phyloP scores from a whole-genome alignment of 1,139 yeast genomes.

The Kodamaea ohmeri region DNA sequence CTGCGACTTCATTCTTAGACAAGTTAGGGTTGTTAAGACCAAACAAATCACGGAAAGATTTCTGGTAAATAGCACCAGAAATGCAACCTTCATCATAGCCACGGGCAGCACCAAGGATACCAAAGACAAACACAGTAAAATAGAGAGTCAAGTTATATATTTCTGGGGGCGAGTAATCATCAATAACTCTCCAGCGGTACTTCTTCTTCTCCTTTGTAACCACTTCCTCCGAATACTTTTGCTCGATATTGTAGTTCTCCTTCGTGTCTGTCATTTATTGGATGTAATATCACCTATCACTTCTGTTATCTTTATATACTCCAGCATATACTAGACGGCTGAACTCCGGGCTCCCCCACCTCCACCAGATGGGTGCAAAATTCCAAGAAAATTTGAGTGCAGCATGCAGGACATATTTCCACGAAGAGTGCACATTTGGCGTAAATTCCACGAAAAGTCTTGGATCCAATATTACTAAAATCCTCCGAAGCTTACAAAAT shows the following conservation, averaged over 20 bases:
- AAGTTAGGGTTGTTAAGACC: conserved; percentile 45
- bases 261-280: background rate
- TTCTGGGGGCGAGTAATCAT: conserved; percentile 41
- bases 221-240: background rate
- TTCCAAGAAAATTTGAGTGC: too few relatives aligned
- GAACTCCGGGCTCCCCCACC: too few relatives aligned
- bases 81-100: conserved; percentile 60
- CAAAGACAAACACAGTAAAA: conserved; percentile 53
- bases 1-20: conserved; percentile 36
- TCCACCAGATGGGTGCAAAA: too few relatives aligned
- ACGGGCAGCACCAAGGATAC: conserved; percentile 37
- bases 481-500: too few relatives aligned
- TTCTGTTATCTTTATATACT: background rate
- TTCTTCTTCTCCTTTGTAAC: background rate
- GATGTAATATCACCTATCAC: background rate
- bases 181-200: conserved; percentile 18
- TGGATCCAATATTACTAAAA: too few relatives aligned
- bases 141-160: conserved; percentile 48
- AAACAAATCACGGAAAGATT: conserved; percentile 41
- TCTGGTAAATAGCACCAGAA: conserved; percentile 45
- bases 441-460: too few relatives aligned
- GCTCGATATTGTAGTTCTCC: background rate
- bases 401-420: too few relatives aligned
- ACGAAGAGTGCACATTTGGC: too few relatives aligned
- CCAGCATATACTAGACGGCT: too few relatives aligned